phyloP scores from a whole-genome alignment of 805 yeast species.

The Kregervanrija fluxuum region DNA sequence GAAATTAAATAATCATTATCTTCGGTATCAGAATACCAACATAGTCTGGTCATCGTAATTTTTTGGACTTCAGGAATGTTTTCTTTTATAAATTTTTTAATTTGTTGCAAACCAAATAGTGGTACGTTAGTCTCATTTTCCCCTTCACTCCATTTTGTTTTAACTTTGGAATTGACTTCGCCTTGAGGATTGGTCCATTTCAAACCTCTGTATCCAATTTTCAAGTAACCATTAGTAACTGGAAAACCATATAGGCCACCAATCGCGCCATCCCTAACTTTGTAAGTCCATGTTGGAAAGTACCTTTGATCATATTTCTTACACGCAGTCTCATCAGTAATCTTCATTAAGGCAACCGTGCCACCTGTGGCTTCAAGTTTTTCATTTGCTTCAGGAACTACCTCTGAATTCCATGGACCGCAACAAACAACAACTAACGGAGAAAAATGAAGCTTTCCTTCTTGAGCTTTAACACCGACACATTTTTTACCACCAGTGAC shows the following conservation, averaged over 20 bases:
- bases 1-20: slow-evolving; percentile 31
- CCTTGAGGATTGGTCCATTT: slow-evolving; percentile 24
- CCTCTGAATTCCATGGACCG: slow-evolving; percentile 24
- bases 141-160: slow-evolving; percentile 21
- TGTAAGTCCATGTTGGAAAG: slow-evolving; percentile 26
- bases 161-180: slow-evolving; percentile 17
- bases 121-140: slow-evolving; percentile 22
- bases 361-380: slow-evolving; percentile 27
- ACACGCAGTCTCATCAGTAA: slow-evolving; percentile 10
- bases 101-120: slow-evolving; percentile 19
- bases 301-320: slow-evolving; percentile 16
- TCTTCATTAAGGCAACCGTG: slow-evolving; percentile 22
- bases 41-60: slow-evolving; percentile 19
- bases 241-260: slow-evolving; percentile 29
- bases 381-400: slow-evolving; percentile 24
- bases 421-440: slow-evolving; percentile 18
- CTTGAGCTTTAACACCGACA: slow-evolving; percentile 20
- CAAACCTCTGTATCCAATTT: slow-evolving; percentile 26
- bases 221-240: slow-evolving; percentile 20
- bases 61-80: slow-evolving; percentile 22
- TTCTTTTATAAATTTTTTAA: slow-evolving; percentile 20
- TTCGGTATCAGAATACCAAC: slow-evolving; percentile 32
- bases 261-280: slow-evolving; percentile 23
- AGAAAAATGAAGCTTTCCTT: slow-evolving; percentile 17
- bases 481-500: slow-evolving; percentile 12